A percentile compares a stretch with the other conserved stretches of the same genome.
These are phyloP conservation scores for Rhodotorula sp. DNA, from an alignment of 1,284 basidiomycete genomes.

Conservation along the genomic window DNA sequence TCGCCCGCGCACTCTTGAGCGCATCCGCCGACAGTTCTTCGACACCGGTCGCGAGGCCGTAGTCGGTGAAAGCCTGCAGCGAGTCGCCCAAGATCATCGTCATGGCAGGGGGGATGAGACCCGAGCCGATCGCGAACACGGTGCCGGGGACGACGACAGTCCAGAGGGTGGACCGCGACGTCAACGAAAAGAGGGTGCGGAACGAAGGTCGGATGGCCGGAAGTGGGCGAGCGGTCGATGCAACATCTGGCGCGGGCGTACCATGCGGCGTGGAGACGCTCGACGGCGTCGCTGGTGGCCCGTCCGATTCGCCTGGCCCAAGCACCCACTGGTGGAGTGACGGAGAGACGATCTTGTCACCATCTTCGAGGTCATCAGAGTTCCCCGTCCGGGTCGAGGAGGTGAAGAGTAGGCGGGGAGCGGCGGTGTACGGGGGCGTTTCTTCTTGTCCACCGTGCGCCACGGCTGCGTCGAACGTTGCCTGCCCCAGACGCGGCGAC, in stretches of 20 bases:
- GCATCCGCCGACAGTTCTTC: conserved; percentile 52
- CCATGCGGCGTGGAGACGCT: no score
- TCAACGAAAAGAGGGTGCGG: conserved; percentile 33
- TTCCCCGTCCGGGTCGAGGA: no score
- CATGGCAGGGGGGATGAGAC: conserved; percentile 88
- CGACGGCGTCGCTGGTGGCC: no score
- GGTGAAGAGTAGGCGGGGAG: conserved; percentile 21
- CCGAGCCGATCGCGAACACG: conserved; percentile 65
- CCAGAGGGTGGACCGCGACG: conserved; percentile 12
- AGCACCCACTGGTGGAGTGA: no score
- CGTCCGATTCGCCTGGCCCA: no score
- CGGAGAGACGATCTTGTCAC: no score
- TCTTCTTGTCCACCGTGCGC: background rate
- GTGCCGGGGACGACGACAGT: conserved; percentile 66
- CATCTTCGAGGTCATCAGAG: no score
- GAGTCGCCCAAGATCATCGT: conserved; percentile 81
- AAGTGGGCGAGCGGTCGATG: no score
- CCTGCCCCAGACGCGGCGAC: conserved; percentile 32
- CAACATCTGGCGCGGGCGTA: no score
- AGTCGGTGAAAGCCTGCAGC: conserved; percentile 72
- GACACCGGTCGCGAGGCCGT: conserved; percentile 48
- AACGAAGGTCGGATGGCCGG: conserved; percentile 20
- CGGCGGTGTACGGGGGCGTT: conserved; percentile 7
- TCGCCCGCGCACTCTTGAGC: conserved; percentile 52
- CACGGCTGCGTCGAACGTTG: conserved; percentile 26